Evolutionary conservation across 2,329 filamentous ascomycete species (phyloP), one percentile per base, ranked within the genome.

Genomic region (Aspergillus novofumigatus): DNA sequence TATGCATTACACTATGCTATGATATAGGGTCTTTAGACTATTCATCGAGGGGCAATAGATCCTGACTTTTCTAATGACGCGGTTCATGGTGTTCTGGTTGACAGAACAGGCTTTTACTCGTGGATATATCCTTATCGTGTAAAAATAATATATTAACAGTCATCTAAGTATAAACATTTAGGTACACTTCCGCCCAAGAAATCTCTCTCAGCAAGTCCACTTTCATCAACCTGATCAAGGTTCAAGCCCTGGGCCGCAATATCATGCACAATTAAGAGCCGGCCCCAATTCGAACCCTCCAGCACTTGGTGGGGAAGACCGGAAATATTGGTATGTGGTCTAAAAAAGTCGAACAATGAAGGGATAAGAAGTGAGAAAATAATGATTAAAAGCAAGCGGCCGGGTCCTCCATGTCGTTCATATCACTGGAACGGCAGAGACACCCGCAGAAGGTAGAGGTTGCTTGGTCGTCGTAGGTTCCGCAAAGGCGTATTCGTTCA

Each of bases 401-500:
- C 21, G 44, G 9, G 10, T 14, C 14, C 21, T 47, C 20, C 21
- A 38, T 38, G 32, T 47, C 21, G 44, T 47, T 10, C 44, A 47
- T 14, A 47, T 14, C 21, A 7, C 1, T 14, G 20, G 44, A 23
- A 26, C 44, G 10, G 5, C 3, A 21, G 10, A 23, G n/a, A 32
- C 32, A 23, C 10, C 20, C 26, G 32, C 26, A 29, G 48, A 52
- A 45, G 29, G 32, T 21, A 25, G 14, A 53, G 20, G 41, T 53
- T 26, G 53, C 51, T 49, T 59, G 50, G 48, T 62, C 59, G 62
- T 61, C 58, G 44, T 26, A 58, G 55, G 55, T 54, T 58, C 57
- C 61, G 52, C 42, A 54, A 60, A 57, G 63, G 58, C 64, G 60
- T 67, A 65, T 66, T 63, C 64, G 66, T 67, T 66, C 66, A 62